Percentiles rank a stretch among this genome's conserved stretches.
Conservation (phyloP, 2,329 filamentous ascomycete genomes). For the Pestalotiopsis sp. region DNA sequence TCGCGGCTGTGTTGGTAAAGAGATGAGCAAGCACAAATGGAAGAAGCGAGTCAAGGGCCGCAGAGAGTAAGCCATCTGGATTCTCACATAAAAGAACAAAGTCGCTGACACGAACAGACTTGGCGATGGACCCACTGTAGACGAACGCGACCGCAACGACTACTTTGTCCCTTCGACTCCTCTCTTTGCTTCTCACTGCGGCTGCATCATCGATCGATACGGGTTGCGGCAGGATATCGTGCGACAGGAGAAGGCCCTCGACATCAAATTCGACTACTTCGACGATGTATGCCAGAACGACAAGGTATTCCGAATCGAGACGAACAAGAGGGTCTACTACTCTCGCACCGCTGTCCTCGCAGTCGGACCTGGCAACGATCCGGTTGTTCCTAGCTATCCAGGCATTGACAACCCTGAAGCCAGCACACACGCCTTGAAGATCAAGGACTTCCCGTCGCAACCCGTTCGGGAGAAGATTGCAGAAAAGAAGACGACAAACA, state of each 20-base stretch:
- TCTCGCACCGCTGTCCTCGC: constrained; percentile 69
- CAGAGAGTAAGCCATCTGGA: constrained; percentile 40
- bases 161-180: constrained; percentile 67
- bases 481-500: constrained; percentile 53
- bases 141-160: constrained; percentile 69
- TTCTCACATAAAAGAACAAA: neutral
- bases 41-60: constrained; percentile 56
- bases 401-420: constrained; percentile 36
- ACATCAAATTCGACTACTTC: constrained; percentile 62
- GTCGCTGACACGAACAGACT: constrained; percentile 32
- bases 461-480: constrained; percentile 56
- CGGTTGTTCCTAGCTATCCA: constrained; percentile 43
- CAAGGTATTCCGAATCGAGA: constrained; percentile 67
- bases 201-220: constrained; percentile 60
- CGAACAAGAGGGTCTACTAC: constrained; percentile 55
- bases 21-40: constrained; percentile 78
- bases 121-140: constrained; percentile 55
- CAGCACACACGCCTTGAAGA: constrained; percentile 63
- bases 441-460: constrained; percentile 58
- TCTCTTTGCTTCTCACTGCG: constrained; percentile 66
- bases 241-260: constrained; percentile 58
- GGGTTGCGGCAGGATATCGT: constrained; percentile 58
- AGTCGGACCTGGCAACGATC: constrained; percentile 68
- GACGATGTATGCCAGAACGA: constrained; percentile 46
- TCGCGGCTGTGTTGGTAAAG: constrained; percentile 74